Evolutionary conservation across 2,329 filamentous ascomycete genomes (phyloP), one percentile per base, ranked within the genome.

Genomic region (Neofusicoccum sp.): DNA sequence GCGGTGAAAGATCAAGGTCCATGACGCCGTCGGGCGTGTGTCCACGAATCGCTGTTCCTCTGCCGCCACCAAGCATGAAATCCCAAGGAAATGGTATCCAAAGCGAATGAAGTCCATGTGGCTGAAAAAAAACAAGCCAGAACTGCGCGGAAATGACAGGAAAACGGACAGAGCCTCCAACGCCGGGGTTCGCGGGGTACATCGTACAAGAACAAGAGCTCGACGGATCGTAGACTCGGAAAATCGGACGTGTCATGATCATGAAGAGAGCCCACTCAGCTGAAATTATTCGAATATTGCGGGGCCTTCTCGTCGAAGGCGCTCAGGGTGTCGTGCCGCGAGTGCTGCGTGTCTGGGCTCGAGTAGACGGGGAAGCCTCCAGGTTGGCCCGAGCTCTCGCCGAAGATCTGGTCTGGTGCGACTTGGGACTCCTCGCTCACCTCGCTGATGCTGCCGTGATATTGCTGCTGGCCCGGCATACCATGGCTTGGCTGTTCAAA

Each of bases 281-380:
- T 60, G 58, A 60, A 60, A 12, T 53, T 40, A 16, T 60, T 60
- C 12, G 58, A 53, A 33, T 36, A 60, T 5, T 60, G 38, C 11
- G 58, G 58, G 5, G 58, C 58, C 40, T 54, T 60, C 5, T 60
- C 58, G 47, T 60, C 58, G 11, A 53, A 60, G 20, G 58, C 47
- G 24, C 48, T 24, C 28, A 60, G 16, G 11, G 58, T 60, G 31
- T 60, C 58, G 43, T 60, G 58, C 20, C 58, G 58, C 14, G 40
- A 36, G 40, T 60, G 58, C 7, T 60, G 58, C 5, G 57, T 28
- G 6, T 51, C 57, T 7, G 44, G 36, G 41, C 34, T 47, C 12
- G 56, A 40, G 45, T 60, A 60, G n/a, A 24, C 38, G 1, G 57
- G 34, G 12, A 43, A 60, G 6, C 31, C 31, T 30, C 44, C 56